Conservation (phyloP, 208 protist genomes). For the Spongospora subterranea region DNA sequence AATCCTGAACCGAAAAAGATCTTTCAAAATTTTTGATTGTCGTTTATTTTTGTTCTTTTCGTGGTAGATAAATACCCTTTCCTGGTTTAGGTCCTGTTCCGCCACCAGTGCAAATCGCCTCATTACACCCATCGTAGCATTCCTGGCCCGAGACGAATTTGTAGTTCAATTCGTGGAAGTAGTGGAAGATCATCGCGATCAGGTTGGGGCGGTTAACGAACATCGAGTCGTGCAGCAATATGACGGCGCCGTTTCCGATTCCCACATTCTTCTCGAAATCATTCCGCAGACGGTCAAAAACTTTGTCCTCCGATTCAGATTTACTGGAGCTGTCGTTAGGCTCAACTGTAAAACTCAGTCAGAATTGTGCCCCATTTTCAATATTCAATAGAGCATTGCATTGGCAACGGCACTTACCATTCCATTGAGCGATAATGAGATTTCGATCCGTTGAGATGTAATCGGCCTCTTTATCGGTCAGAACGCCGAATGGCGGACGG, state of each 20-base stretch:
- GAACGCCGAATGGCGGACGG: constrained; percentile 11
- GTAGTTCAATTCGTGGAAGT: not conserved
- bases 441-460: not conserved
- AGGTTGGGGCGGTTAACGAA: not conserved
- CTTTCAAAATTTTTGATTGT: no score
- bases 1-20: no score
- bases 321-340: not conserved
- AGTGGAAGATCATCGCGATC: not conserved
- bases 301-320: not conserved
- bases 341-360: no score
- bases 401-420: not conserved
- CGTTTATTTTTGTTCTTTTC: not conserved
- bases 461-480: not conserved
- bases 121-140: not conserved
- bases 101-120: not conserved
- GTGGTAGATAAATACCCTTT: not conserved
- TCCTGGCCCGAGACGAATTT: constrained; percentile 2
- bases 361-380: not conserved
- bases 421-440: not conserved
- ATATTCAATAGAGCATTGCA: not conserved
- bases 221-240: constrained; percentile 16
- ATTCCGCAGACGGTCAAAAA: not conserved
- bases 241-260: constrained; percentile 25
- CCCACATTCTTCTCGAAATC: constrained; percentile 18
- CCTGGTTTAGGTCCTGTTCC: constrained; percentile 10